Conservation (phyloP, 331 rosid genomes). For the Cydonia oblonga region DNA sequence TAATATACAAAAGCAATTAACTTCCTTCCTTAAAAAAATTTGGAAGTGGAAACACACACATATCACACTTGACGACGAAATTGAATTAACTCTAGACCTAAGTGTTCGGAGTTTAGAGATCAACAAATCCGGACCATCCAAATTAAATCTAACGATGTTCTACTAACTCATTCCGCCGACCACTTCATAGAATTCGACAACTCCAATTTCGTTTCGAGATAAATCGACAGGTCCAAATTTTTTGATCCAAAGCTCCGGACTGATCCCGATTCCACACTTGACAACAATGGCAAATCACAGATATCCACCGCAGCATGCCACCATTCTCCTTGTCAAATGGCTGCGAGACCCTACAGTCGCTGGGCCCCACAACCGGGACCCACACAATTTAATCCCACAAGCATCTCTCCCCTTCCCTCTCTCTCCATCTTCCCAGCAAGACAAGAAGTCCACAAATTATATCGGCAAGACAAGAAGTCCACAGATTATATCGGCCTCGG, state of each 20-base stretch:
- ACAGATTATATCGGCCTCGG: neutral
- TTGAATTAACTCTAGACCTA: rapidly evolving
- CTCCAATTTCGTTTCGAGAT: too few relatives aligned
- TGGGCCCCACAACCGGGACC: neutral
- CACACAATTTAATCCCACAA: neutral
- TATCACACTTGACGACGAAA: neutral
- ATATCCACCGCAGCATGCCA: neutral
- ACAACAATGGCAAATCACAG: neutral
- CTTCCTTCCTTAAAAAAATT: neutral
- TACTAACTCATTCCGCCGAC: rapidly evolving
- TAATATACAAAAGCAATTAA: neutral
- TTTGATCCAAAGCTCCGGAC: too few relatives aligned
- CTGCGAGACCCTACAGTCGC: neutral
- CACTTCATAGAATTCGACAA: too few relatives aligned
- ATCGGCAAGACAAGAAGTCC: neutral
- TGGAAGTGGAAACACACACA: neutral
- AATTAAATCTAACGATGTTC: too few relatives aligned
- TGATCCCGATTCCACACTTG: too few relatives aligned
- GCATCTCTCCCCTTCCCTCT: neutral
- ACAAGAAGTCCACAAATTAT: too few relatives aligned
- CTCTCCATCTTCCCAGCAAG: neutral
- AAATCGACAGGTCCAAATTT: too few relatives aligned
- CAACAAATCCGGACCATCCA: rapidly evolving
- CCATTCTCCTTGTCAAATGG: neutral
- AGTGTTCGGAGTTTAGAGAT: rapidly evolving